Conservation (phyloP, 2,329 filamentous ascomycete species). For the Fusarium subglutinans region DNA sequence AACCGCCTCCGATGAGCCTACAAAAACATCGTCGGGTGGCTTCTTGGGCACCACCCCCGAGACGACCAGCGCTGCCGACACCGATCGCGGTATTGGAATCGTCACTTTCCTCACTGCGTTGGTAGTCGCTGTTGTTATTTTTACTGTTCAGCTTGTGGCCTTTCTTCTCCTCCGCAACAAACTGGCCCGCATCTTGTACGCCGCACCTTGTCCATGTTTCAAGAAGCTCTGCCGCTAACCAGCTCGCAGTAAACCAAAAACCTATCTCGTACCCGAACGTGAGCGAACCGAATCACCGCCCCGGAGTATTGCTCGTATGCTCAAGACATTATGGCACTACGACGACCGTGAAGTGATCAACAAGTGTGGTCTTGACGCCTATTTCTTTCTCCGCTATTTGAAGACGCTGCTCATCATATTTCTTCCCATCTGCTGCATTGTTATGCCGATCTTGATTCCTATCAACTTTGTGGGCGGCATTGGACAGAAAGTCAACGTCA, state of each 20-base stretch:
- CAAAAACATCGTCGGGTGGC: background rate
- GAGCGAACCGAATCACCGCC: slow-evolving; percentile 83
- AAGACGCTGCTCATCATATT: slow-evolving; percentile 87
- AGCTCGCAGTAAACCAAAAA: slow-evolving; percentile 70
- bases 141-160: slow-evolving; percentile 59
- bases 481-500: slow-evolving; percentile 56
- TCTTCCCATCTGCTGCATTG: slow-evolving; percentile 73
- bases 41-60: too few species aligned
- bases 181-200: slow-evolving; percentile 81
- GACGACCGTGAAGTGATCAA: slow-evolving; percentile 85
- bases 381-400: slow-evolving; percentile 93
- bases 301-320: slow-evolving; percentile 42
- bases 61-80: slow-evolving; percentile 45
- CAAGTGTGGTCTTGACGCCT: slow-evolving; percentile 95
- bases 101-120: slow-evolving; percentile 70
- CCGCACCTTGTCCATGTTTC: too few species aligned
- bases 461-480: slow-evolving; percentile 80
- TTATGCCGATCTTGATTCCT: slow-evolving; percentile 86
- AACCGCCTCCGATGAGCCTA: background rate
- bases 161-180: slow-evolving; percentile 83
- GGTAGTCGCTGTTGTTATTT: slow-evolving; percentile 68
- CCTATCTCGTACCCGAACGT: slow-evolving; percentile 85
- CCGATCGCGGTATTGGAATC: slow-evolving; percentile 55
- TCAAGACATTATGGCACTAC: slow-evolving; percentile 71
- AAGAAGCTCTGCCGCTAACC: too few species aligned